phyloP scores from a whole-genome alignment of 306 rosid genomes.

The Aeschynomene evenia region DNA sequence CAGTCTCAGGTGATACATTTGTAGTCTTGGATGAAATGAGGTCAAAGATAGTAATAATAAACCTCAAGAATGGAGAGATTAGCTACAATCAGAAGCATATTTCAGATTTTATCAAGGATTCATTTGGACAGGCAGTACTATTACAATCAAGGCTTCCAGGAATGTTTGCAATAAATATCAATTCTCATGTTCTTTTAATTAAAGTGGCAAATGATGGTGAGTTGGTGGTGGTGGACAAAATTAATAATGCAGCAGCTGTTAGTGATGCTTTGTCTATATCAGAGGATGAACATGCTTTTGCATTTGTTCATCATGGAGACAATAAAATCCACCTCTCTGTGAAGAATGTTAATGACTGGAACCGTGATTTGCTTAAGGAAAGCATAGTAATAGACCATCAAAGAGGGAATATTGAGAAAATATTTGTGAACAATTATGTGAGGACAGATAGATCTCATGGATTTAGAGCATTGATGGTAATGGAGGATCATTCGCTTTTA shows the following conservation, averaged over 20 bases:
- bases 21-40: conserved; percentile 63
- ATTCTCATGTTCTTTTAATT: conserved; percentile 46
- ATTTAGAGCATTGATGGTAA: conserved; percentile 86
- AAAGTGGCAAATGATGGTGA: conserved; percentile 65
- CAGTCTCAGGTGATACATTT: conserved; percentile 64
- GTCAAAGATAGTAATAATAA: conserved; percentile 65
- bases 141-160: conserved; percentile 72
- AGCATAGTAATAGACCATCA: conserved; percentile 62
- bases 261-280: conserved; percentile 75
- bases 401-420: conserved; percentile 67
- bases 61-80: conserved; percentile 60
- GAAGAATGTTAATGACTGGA: conserved; percentile 64
- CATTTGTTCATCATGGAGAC: conserved; percentile 63
- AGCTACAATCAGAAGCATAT: conserved; percentile 51
- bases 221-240: conserved; percentile 66
- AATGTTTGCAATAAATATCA: conserved; percentile 59
- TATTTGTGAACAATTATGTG: conserved; percentile 79
- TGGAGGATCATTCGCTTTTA: conserved; percentile 94
- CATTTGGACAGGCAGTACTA: conserved; percentile 52
- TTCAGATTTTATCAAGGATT: conserved; percentile 52
- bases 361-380: conserved; percentile 69
- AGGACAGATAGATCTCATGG: conserved; percentile 88
- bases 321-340: conserved; percentile 62
- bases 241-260: conserved; percentile 52
- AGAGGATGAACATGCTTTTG: conserved; percentile 72